Evolutionary conservation across 169 alveolate genomes (phyloP), one percentile per base, ranked within the genome.

Genomic region (Pseudocohnilembus persalinus): DNA sequence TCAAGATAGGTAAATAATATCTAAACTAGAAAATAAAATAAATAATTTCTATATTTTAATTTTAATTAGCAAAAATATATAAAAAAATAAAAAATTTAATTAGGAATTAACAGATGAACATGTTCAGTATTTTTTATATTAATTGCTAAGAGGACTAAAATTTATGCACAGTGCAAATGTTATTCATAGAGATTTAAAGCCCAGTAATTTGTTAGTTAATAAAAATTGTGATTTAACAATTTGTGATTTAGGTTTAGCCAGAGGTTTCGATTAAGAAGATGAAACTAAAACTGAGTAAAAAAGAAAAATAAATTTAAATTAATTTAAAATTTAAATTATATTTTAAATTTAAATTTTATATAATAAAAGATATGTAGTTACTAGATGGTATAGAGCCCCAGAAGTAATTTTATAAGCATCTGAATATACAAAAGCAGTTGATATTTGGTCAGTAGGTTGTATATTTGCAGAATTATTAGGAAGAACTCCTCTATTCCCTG

Each of bases 321-420:
- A 28, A 77, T 68, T 31, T 24, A 30, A 20, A 29, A 80, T 34
- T 25, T n/a, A n/a, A n/a, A n/a, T n/a, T n/a, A n/a, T n/a, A n/a
- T n/a, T 32, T 73, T 24, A 6, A 6, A 25, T 80, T 24, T 6
- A 32, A 31, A n/a, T 49, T 1, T 81, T 81, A 31, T n/a, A 78
- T 11, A 11, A 88, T 63, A 93, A 97, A 0, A 96, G 92, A 88
- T 96, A 96, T 88, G 98, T 96, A 0, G 96, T 97, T 28, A 97
- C 99, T 27, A 90, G 99, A 84, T 98, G 99, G 99, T 98, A 98
- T 83, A 88, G 99, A 68, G 98, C 99, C 0, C 99, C 99, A 0
- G 99, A 97, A 90, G 96, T 97, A 49, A 94, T 97, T 75, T 88
- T 97, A 24, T 94, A 94, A 77, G 97, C 97, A 1, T 91, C 91